Conservation (phyloP, 2,329 filamentous ascomycete genomes). For the Fusarium praegraminearum region DNA sequence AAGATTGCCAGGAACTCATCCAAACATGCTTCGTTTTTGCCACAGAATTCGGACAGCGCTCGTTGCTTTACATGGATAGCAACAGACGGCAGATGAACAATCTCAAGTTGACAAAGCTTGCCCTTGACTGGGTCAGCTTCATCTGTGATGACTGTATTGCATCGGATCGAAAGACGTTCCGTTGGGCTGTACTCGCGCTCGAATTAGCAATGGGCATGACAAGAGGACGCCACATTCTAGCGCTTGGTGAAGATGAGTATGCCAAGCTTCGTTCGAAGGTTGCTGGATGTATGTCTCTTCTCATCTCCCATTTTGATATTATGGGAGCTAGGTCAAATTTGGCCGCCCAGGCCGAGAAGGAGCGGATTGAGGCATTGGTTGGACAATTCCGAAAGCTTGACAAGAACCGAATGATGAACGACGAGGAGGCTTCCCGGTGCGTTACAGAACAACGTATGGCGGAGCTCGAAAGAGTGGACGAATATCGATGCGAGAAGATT, state of each 20-base stretch:
- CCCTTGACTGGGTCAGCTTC: slow-evolving; percentile 97
- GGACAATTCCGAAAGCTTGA: slow-evolving; percentile 83
- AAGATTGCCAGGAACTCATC: slow-evolving; percentile 94
- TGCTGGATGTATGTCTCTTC: slow-evolving; percentile 94
- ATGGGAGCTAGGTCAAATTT: slow-evolving; percentile 96
- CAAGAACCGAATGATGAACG: slow-evolving; percentile 77
- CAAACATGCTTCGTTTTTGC: slow-evolving; percentile 98
- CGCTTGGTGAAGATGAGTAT: slow-evolving; percentile 89
- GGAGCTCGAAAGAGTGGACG: slow-evolving; percentile 81
- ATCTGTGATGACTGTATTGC: slow-evolving; percentile 97
- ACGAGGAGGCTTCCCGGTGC: slow-evolving; percentile 84
- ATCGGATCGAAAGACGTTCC: slow-evolving; percentile 94
- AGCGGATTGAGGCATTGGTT: slow-evolving; percentile 83
- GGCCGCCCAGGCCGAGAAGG: slow-evolving; percentile 93
- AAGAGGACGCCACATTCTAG: slow-evolving; percentile 90
- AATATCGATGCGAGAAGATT: slow-evolving; percentile 80
- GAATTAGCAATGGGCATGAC: slow-evolving; percentile 99
- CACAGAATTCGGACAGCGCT: slow-evolving; percentile 98
- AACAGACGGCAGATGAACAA: slow-evolving; percentile 98
- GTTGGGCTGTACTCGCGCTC: slow-evolving; percentile 94
- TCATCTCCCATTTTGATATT: slow-evolving; percentile 99
- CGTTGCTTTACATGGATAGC: slow-evolving; percentile 93
- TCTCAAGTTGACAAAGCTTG: slow-evolving; percentile 90
- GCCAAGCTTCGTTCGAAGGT: slow-evolving; percentile 86
- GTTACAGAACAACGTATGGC: slow-evolving; percentile 81